These are phyloP conservation scores for Celoporthe dispersa DNA, from an alignment of 2,329 filamentous ascomycete genomes.

Conservation along the genomic window DNA sequence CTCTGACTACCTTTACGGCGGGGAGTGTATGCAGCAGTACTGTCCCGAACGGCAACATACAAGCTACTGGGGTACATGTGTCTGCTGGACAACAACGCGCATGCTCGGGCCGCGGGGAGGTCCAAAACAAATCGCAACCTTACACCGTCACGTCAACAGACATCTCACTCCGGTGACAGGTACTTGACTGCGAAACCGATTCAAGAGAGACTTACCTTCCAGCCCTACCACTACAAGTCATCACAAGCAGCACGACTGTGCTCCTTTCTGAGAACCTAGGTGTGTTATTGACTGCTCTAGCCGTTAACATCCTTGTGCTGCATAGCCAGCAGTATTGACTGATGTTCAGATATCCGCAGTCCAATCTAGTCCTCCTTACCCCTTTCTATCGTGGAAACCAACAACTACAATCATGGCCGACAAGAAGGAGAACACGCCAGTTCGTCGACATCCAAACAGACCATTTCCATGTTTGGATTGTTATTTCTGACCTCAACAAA, in stretches of 20 bases:
- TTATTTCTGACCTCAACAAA: constrained; percentile 18
- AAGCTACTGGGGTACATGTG: not conserved
- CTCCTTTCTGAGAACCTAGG: not conserved
- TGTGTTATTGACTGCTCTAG: not conserved
- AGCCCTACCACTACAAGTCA: not conserved
- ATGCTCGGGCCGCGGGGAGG: constrained; percentile 17
- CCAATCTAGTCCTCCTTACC: constrained; percentile 14
- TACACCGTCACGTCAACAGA: constrained; percentile 19
- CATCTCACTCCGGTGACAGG: constrained; percentile 15
- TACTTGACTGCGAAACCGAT: not conserved
- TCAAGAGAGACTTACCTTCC: not conserved
- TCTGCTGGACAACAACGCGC: not conserved
- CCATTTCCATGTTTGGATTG: not conserved
- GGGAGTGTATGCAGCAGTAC: not conserved
- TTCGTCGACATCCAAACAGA: constrained; percentile 11
- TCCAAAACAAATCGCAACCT: constrained; percentile 20
- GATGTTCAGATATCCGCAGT: not conserved
- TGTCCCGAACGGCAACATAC: not conserved
- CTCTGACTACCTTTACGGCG: not conserved
- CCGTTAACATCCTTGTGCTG: not conserved
- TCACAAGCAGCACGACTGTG: not conserved
- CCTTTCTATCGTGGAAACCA: constrained; percentile 13
- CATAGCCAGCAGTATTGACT: not conserved
- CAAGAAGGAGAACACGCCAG: constrained; percentile 28
- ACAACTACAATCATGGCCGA: constrained; percentile 25